Percentiles rank a stretch among this genome's conserved stretches.
Evolutionary conservation across 345 rosid genomes (phyloP).

Genomic region (Eucalyptus lansdowneana): DNA sequence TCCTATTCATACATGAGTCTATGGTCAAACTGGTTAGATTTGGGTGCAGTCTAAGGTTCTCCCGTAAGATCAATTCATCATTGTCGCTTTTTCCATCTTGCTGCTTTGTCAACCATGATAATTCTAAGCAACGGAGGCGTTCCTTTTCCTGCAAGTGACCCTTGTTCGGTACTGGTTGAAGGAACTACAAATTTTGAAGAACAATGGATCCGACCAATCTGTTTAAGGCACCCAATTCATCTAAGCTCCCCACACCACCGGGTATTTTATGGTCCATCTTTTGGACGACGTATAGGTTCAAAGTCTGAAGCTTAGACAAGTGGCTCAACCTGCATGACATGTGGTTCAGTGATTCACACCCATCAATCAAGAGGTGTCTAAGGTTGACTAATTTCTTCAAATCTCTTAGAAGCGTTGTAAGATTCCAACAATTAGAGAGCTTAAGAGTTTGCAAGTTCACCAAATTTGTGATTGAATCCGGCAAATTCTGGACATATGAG

Average conservation of each 20-base stretch:
- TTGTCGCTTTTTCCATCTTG: neutral
- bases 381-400: neutral
- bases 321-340: neutral
- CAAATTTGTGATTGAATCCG: neutral
- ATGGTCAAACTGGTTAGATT: fast-evolving
- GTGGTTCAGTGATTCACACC: fast-evolving
- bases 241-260: neutral
- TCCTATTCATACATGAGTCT: fast-evolving
- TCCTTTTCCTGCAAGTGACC: neutral
- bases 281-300: fast-evolving
- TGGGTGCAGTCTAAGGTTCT: neutral
- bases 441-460: neutral
- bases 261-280: neutral
- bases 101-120: fast-evolving
- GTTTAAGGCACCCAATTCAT: fast-evolving
- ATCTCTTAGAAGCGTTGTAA: neutral
- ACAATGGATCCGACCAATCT: fast-evolving
- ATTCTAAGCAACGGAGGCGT: fast-evolving
- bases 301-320: neutral
- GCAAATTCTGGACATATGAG: fast-evolving
- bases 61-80: neutral
- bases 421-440: fast-evolving
- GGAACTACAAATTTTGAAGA: neutral
- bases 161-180: fast-evolving
- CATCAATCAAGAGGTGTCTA: neutral